Percentiles rank a stretch among this genome's conserved stretches.
These are phyloP conservation scores for Backusella australiensis DNA, from an alignment of 192 early-diverging fungal species.

Conservation along the genomic window DNA sequence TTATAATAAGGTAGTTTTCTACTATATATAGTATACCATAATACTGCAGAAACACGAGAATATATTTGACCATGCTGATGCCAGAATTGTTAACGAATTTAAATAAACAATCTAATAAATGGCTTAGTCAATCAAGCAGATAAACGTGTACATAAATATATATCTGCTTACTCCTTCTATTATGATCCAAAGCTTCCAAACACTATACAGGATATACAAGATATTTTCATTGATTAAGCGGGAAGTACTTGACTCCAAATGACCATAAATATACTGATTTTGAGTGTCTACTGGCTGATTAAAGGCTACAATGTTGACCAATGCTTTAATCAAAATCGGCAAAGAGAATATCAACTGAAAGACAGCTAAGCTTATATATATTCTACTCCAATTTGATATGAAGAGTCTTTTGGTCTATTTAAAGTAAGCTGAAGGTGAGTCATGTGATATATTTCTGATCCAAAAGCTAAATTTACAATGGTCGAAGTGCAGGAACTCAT, in stretches of 20 bases:
- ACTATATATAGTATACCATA: not conserved
- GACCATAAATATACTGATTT: not conserved
- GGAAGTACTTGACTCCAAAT: not conserved
- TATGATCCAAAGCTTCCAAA: slow-evolving; percentile 10
- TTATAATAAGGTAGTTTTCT: not conserved
- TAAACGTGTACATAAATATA: no score
- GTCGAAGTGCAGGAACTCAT: not conserved
- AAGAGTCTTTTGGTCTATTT: slow-evolving; percentile 7
- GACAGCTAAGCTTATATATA: not conserved
- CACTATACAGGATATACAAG: not conserved
- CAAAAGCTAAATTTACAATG: not conserved
- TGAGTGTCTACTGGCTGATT: not conserved
- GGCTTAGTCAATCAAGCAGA: not conserved
- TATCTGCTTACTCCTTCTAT: not conserved
- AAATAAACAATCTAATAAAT: not conserved
- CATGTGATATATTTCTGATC: not conserved
- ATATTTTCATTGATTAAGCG: not conserved
- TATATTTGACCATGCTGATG: not conserved
- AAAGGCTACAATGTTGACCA: not conserved
- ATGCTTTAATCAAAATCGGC: not conserved
- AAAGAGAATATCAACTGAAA: not conserved
- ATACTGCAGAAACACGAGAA: not conserved
- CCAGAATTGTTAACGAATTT: slow-evolving; percentile 3
- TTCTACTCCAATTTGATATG: slow-evolving; percentile 9
- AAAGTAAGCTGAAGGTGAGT: not conserved